These are phyloP conservation scores for Sphagnum tenellum DNA, from an alignment of 225 moss, liverwort and hornwort species.

Conservation along the genomic window DNA sequence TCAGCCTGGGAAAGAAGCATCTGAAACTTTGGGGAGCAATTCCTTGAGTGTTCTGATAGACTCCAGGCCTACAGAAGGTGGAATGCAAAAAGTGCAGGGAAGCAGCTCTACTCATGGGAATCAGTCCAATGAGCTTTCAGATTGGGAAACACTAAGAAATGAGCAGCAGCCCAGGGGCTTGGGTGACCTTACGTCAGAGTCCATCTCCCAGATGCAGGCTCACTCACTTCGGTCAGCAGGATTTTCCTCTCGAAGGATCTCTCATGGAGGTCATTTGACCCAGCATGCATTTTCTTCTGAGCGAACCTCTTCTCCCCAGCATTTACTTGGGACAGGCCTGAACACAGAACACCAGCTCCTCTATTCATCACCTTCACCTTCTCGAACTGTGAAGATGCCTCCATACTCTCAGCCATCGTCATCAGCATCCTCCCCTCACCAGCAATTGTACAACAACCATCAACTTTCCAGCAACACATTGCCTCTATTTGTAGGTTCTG, in stretches of 20 bases:
- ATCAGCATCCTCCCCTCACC: not conserved
- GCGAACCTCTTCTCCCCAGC: slow-evolving; percentile 5
- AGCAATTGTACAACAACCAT: slow-evolving; percentile 10
- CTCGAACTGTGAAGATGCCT: slow-evolving; percentile 8
- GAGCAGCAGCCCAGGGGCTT: no score
- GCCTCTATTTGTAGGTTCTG: not conserved
- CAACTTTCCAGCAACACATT: slow-evolving; percentile 15
- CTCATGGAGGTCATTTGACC: slow-evolving; percentile 1
- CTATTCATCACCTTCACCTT: slow-evolving; percentile 1
- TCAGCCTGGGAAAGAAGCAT: no score
- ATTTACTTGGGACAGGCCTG: slow-evolving; percentile 6
- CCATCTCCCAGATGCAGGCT: slow-evolving; percentile 3
- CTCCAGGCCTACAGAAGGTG: no score
- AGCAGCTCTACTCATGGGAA: no score
- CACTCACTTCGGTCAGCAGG: slow-evolving; percentile 1
- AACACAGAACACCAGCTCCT: not conserved
- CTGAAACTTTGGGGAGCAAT: no score
- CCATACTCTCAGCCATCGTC: slow-evolving; percentile 6
- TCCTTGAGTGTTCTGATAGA: no score
- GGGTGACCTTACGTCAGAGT: slow-evolving; percentile 3
- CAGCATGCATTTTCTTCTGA: slow-evolving; percentile 13
- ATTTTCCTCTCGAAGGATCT: slow-evolving; percentile 1
- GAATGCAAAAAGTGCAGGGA: no score
- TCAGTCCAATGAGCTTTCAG: slow-evolving; percentile 11
- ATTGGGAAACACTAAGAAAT: slow-evolving; percentile 6